Evolutionary conservation across 257 asterid genomes (phyloP).

Genomic region (Jaltomata sinuosa): DNA sequence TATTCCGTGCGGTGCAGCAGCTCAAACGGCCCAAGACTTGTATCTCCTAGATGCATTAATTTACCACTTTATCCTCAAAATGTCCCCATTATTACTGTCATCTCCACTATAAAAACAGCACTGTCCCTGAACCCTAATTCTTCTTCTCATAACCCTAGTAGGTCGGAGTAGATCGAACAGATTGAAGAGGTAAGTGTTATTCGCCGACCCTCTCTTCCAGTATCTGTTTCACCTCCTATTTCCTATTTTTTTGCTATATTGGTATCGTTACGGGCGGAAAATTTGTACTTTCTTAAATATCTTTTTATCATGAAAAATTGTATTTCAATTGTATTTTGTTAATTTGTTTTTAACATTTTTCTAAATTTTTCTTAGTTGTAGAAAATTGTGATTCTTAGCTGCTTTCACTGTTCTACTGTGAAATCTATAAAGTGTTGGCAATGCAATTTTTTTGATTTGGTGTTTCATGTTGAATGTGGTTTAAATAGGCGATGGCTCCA

Average conservation of each 20-base stretch:
- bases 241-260: too few species aligned
- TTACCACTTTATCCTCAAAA: background rate
- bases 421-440: background rate
- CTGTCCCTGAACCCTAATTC: background rate
- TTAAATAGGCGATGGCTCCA: slow-evolving; percentile 34
- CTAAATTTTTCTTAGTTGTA: background rate
- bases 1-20: too few species aligned
- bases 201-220: background rate
- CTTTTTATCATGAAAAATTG: background rate
- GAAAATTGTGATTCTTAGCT: background rate
- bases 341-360: background rate
- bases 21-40: background rate
- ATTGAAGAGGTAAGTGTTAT: background rate
- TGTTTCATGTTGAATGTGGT: background rate
- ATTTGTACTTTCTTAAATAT: background rate
- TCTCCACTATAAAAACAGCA: background rate
- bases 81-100: background rate
- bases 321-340: background rate
- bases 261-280: too few species aligned
- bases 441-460: background rate
- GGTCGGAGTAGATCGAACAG: background rate
- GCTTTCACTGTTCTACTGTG: background rate
- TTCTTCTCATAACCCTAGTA: background rate
- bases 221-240: background rate
- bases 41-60: background rate